Percentiles rank a stretch among this genome's conserved stretches.
phyloP scores from a whole-genome alignment of 2,329 filamentous ascomycete genomes.

The Colletotrichum sp. region DNA sequence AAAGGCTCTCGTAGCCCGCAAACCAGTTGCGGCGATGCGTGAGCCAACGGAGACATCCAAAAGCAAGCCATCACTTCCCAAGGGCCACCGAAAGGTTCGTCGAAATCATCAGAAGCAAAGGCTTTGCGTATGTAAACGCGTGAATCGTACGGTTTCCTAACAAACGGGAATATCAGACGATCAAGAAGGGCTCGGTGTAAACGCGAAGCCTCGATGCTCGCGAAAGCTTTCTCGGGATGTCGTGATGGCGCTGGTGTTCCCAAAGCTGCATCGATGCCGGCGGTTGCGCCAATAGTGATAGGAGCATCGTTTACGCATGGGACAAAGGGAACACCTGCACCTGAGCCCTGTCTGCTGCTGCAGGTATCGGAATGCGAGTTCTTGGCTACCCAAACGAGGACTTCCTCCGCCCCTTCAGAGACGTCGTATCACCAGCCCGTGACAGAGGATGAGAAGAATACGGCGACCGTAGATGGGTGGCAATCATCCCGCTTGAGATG shows the following conservation, averaged over 20 bases:
- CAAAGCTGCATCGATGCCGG: background rate
- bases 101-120: background rate
- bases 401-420: background rate
- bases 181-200: background rate
- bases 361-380: background rate
- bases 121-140: background rate
- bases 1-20: background rate
- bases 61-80: background rate
- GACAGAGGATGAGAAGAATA: background rate
- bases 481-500: background rate
- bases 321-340: background rate
- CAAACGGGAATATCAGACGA: background rate
- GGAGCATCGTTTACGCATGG: background rate
- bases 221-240: background rate
- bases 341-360: background rate
- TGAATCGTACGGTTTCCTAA: rapidly evolving
- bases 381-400: background rate
- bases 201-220: background rate
- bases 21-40: background rate
- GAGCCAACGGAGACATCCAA: background rate
- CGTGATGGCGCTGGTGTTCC: background rate
- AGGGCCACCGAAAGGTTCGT: rapidly evolving
- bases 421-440: background rate
- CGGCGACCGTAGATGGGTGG: background rate
- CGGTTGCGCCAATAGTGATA: background rate